These are phyloP conservation scores for Crassisporium funariophilum DNA, from an alignment of 768 basidiomycete genomes.

Conservation along the genomic window DNA sequence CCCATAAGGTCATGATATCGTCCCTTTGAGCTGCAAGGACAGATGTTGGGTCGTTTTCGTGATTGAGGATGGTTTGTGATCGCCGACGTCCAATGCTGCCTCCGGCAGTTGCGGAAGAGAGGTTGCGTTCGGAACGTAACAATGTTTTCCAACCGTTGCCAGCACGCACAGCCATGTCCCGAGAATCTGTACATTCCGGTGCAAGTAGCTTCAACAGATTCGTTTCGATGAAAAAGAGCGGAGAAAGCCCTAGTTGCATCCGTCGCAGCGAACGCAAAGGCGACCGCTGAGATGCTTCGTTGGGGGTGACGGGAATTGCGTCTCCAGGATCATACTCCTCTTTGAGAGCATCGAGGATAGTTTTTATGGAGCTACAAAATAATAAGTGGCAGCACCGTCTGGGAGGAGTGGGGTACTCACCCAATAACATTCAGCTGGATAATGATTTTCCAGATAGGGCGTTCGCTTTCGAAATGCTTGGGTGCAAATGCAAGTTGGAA, in stretches of 20 bases:
- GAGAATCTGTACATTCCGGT: constrained; percentile 41
- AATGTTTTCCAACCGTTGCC: constrained; percentile 62
- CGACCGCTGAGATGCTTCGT: constrained; percentile 15
- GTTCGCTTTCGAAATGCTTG: constrained; percentile 57
- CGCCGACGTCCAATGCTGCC: constrained; percentile 1
- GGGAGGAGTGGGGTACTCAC: constrained; percentile 30
- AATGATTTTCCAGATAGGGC: constrained; percentile 61
- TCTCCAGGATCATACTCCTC: constrained; percentile 41
- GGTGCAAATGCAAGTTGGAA: constrained; percentile 71
- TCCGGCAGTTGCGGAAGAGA: constrained; percentile 11
- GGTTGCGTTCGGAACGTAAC: constrained; percentile 24
- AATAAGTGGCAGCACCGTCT: not conserved
- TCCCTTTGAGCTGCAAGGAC: constrained; percentile 54
- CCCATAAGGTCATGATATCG: constrained; percentile 69
- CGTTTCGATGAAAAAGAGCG: constrained; percentile 58
- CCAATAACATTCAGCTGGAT: constrained; percentile 72
- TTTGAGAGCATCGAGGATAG: constrained; percentile 54
- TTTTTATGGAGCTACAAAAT: constrained; percentile 53
- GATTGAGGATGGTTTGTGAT: constrained; percentile 26
- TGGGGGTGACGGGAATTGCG: constrained; percentile 16
- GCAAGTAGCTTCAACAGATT: constrained; percentile 53
- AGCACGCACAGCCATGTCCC: constrained; percentile 53
- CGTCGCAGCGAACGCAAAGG: constrained; percentile 31
- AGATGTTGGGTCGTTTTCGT: constrained; percentile 47
- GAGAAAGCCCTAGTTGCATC: constrained; percentile 38